Base-by-base conservation (phyloP, 495 filamentous ascomycete genomes). In the Cercophora sp. region DNA sequence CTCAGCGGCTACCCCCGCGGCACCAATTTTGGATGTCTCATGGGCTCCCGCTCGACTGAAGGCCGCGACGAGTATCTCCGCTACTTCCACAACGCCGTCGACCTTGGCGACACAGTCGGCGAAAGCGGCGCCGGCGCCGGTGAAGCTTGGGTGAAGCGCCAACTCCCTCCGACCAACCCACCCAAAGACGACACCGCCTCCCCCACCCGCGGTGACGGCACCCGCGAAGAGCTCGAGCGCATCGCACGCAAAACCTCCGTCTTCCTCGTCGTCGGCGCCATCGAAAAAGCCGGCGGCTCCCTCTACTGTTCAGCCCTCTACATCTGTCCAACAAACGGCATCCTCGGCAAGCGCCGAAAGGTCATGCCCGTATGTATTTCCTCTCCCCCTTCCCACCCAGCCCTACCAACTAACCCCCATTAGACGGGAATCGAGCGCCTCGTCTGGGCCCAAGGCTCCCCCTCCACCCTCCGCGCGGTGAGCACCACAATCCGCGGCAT, bases 1-100 rank as follows among this genome's bases (percentile, higher is more conserved):
- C 77, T 97, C 0, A 92, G 92, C 16, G 92, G 92, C 8, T 97
- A 97, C 61, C 92, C 92, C 11, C 85, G 92, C 19, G 86, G 86
- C n/a, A 84, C 82, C 51, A 71, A 72, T 40, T 96, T 96, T 58
- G 91, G 89, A 10, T 78, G 81, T 24, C 74, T 80, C 0, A 79
- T 96, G 8, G 92, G 92, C 0, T 71, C 73, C 2, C 83, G 92
- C 5, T 74, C 77, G 1, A 69, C 76, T 10, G 75, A 73, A 16
- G 92, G 91, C 3, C 80, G 91, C 4, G 88, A 94, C 6, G 90
- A 94, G 52, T 97, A 87, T 62, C 76, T 91, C 8, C 69, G 76
- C 1, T 96, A 97, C 65, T 96, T 91, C 71, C 73, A 84, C 37
- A 65, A 68, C 0, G 87, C 88, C 0, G 80, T 94, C 1, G 92